Evolutionary conservation across 495 filamentous ascomycete species (phyloP).

Genomic region (Talaromyces trachyspermus): DNA sequence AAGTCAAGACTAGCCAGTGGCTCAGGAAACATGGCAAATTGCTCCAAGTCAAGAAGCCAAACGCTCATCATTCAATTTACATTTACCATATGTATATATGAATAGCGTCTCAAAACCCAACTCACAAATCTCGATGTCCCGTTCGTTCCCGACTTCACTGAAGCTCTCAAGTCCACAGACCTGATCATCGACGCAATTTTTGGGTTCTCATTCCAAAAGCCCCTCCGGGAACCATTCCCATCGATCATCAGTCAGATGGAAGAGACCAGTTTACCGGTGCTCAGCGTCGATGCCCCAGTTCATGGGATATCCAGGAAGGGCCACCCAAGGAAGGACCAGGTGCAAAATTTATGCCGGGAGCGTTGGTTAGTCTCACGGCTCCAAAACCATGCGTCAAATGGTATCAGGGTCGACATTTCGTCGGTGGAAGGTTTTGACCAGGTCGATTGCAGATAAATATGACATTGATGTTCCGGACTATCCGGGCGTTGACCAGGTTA

Average conservation of each 20-base stretch:
- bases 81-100: background rate
- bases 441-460: slow-evolving; percentile 78
- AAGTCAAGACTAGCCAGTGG: too few relatives aligned
- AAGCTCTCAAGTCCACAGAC: slow-evolving; percentile 57
- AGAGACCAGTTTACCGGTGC: slow-evolving; percentile 63
- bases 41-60: too few relatives aligned
- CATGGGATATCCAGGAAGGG: slow-evolving; percentile 85
- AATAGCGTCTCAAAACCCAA: slow-evolving; percentile 72
- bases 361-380: slow-evolving; percentile 83
- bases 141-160: slow-evolving; percentile 73
- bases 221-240: slow-evolving; percentile 84
- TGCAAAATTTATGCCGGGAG: slow-evolving; percentile 66
- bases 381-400: slow-evolving; percentile 86
- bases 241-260: slow-evolving; percentile 70
- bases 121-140: slow-evolving; percentile 74
- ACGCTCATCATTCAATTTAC: too few relatives aligned
- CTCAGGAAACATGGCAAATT: too few relatives aligned
- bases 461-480: slow-evolving; percentile 76
- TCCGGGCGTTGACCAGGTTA: slow-evolving; percentile 80
- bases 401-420: slow-evolving; percentile 79
- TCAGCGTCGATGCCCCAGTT: slow-evolving; percentile 89
- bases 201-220: slow-evolving; percentile 90
- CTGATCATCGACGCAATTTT: slow-evolving; percentile 93
- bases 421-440: slow-evolving; percentile 86
- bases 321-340: slow-evolving; percentile 74